These are phyloP conservation scores for Penstemon davidsonii DNA, from an alignment of 257 asterid genomes.

Conservation along the genomic window DNA sequence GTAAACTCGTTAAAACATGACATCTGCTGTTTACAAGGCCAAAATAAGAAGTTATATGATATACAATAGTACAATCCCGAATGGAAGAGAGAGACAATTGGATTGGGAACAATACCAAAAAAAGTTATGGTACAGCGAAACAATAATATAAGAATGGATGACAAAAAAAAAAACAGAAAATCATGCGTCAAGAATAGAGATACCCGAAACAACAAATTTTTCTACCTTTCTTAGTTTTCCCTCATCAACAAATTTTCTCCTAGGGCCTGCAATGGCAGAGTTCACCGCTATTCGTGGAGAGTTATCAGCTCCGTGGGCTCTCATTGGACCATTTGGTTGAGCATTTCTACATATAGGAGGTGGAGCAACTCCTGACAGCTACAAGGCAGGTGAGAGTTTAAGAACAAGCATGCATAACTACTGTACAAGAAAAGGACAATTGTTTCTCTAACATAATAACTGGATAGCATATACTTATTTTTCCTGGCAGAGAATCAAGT, in stretches of 20 bases:
- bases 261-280: slow-evolving; percentile 72
- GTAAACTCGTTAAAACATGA: slow-evolving; percentile 15
- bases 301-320: slow-evolving; percentile 63
- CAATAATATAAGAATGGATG: slow-evolving; percentile 3
- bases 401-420: slow-evolving; percentile 18
- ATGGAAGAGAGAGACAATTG: not conserved
- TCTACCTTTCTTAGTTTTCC: slow-evolving; percentile 92
- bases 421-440: slow-evolving; percentile 14
- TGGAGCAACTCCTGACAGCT: slow-evolving; percentile 91
- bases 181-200: slow-evolving; percentile 10
- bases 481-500: slow-evolving; percentile 13
- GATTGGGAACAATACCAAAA: not conserved
- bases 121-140: not conserved
- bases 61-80: slow-evolving; percentile 2
- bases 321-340: slow-evolving; percentile 62
- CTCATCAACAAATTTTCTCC: slow-evolving; percentile 95
- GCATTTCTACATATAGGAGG: slow-evolving; percentile 85
- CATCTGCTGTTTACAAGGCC: not conserved
- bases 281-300: slow-evolving; percentile 64
- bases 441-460: slow-evolving; percentile 12
- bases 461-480: slow-evolving; percentile 4
- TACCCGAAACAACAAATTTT: slow-evolving; percentile 19
- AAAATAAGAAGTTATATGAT: slow-evolving; percentile 7
- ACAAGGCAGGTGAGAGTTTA: slow-evolving; percentile 37
- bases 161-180: slow-evolving; percentile 7